Base-by-base conservation (phyloP, 768 basidiomycete species). In the Lactarius deliciosus region DNA sequence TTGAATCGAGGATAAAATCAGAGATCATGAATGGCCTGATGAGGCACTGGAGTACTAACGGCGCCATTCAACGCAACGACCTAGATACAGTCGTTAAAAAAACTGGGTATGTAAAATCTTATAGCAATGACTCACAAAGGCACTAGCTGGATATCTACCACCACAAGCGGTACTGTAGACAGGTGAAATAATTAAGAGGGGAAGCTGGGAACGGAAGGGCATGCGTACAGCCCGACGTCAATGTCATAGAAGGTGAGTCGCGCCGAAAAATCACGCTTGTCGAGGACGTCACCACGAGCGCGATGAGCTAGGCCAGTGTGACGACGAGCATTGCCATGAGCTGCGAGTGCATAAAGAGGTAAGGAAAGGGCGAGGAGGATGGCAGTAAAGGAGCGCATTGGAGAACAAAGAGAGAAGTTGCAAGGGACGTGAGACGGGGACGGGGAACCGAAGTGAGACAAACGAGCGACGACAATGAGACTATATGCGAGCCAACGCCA, bases 91-190 rank as follows among this genome's bases (percentile, higher is more conserved):
- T 20, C 10, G 50, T 38, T 7, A 50, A 40, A 41, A 13, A 47
- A 13, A 47, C 41, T 5, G 66, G 5, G 16, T 15, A 18, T 4
- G 53, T 3, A 6, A n/a, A 16, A 58, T n/a, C 8, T 15, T n/a
- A 32, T n/a, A 20, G n/a, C 22, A 18, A 32, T 41, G 6, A 55
- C 68, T 47, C 57, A 70, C 70, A 25, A 25, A 66, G 47, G 8
- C 70, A 32, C 2, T 20, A 1, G 47, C 2, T 0, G 1, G 0
- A 15, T 64, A 63, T 1, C 7, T 50, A 0, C 47, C 58, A 11
- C 65, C 68, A 63, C 70, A 71, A 22, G 70, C 65, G 15, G 38
- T 45, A 15, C 70, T 70, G 61, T 3, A 62, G 32, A 22, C 13
- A n/a, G 5, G 25, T 15, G 10, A 56, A 47, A 34, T 18, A 36